Percentiles rank a stretch among this genome's conserved stretches.
These are phyloP conservation scores for Rhazya stricta DNA, from an alignment of 257 asterid species.

Conservation along the genomic window DNA sequence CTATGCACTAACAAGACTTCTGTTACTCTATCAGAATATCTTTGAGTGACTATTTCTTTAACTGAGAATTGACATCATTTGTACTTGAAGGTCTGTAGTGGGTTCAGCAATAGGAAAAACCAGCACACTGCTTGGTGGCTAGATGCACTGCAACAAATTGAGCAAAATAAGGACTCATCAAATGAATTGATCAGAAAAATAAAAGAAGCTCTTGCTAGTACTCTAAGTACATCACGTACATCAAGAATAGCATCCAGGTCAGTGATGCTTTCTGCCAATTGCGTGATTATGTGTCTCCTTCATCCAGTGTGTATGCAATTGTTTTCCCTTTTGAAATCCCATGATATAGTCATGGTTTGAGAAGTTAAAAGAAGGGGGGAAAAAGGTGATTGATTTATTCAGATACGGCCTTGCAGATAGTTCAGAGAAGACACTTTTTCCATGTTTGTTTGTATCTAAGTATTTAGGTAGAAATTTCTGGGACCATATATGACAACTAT, in stretches of 20 bases:
- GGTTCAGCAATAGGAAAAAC: slow-evolving; percentile 45
- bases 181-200: slow-evolving; percentile 57
- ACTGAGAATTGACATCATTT: slow-evolving; percentile 7
- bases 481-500: neutral
- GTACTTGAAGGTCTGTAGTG: slow-evolving; percentile 50
- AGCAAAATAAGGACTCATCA: slow-evolving; percentile 68
- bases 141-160: slow-evolving; percentile 74
- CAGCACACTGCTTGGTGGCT: slow-evolving; percentile 78
- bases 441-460: neutral
- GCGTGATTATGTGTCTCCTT: neutral
- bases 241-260: slow-evolving; percentile 72
- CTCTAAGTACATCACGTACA: slow-evolving; percentile 42
- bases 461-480: neutral
- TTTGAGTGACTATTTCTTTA: neutral
- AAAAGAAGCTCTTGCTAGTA: slow-evolving; percentile 72
- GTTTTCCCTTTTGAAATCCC: neutral
- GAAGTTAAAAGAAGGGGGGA: neutral
- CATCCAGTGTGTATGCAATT: neutral
- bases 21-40: neutral
- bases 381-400: neutral
- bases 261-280: slow-evolving; percentile 22
- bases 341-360: neutral
- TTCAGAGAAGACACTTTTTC: neutral
- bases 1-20: neutral
- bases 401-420: neutral